phyloP scores from a whole-genome alignment of 2,329 filamentous ascomycete genomes.

The Colletotrichum graminicola region DNA sequence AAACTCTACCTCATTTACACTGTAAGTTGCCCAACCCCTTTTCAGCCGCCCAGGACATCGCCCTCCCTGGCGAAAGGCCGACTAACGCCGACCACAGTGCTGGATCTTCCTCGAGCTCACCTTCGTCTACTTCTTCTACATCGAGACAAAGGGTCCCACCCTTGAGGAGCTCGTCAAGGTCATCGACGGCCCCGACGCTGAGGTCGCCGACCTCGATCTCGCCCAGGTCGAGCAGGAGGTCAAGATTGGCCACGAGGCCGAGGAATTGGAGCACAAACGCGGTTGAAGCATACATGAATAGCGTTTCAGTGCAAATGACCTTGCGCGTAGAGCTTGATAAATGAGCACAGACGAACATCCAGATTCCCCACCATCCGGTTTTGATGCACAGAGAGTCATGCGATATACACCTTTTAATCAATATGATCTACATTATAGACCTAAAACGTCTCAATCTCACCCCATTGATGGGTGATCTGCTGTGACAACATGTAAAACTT shows the following conservation, averaged over 20 bases:
- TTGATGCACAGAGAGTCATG: slow-evolving; percentile 19
- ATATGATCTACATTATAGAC: slow-evolving; percentile 13
- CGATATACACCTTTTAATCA: slow-evolving; percentile 24
- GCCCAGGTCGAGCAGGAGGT: slow-evolving; percentile 59
- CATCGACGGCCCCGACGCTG: slow-evolving; percentile 72
- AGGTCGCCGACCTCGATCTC: slow-evolving; percentile 60
- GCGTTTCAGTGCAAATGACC: neutral
- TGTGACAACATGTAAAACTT: neutral
- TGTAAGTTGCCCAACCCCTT: slow-evolving; percentile 49
- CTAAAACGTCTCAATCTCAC: neutral
- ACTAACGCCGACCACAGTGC: slow-evolving; percentile 36
- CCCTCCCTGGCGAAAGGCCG: no score
- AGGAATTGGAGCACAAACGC: slow-evolving; percentile 39
- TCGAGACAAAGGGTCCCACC: slow-evolving; percentile 74
- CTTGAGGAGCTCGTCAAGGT: slow-evolving; percentile 76
- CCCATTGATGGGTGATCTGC: neutral
- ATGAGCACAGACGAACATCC: slow-evolving; percentile 27
- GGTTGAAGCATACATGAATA: slow-evolving; percentile 11
- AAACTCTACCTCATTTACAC: slow-evolving; percentile 70
- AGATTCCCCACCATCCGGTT: slow-evolving; percentile 29
- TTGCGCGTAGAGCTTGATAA: slow-evolving; percentile 1
- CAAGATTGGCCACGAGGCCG: slow-evolving; percentile 38
- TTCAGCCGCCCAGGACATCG: neutral
- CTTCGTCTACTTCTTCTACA: slow-evolving; percentile 67
- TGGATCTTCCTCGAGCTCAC: slow-evolving; percentile 68